phyloP scores from a whole-genome alignment of 345 rosid species.

The Ceriops zippeliana region DNA sequence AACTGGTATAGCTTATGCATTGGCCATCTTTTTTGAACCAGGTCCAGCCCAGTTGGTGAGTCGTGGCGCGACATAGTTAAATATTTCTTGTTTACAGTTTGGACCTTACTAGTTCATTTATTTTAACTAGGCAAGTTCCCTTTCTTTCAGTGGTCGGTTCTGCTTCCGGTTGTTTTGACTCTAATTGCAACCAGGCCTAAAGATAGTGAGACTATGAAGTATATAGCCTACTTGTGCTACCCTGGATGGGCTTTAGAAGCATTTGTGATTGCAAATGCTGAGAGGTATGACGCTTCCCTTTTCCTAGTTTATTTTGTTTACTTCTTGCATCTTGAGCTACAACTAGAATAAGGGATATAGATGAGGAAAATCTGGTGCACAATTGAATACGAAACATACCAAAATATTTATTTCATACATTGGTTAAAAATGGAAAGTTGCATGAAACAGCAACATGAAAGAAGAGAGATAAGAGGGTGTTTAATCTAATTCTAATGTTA shows the following conservation, averaged over 20 bases:
- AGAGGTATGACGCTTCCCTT: conserved; percentile 40
- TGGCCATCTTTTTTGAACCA: conserved; percentile 79
- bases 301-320: background rate
- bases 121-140: conserved; percentile 11
- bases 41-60: conserved; percentile 95
- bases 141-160: conserved; percentile 80
- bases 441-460: too few species aligned
- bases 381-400: background rate
- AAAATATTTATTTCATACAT: too few species aligned
- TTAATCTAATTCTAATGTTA: too few species aligned
- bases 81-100: background rate
- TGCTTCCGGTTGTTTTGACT: conserved; percentile 91
- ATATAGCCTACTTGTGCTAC: conserved; percentile 57
- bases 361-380: background rate
- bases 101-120: background rate
- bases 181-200: conserved; percentile 65
- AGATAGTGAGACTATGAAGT: conserved; percentile 33
- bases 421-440: too few species aligned
- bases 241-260: conserved; percentile 91
- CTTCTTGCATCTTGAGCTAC: too few species aligned
- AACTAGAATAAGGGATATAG: background rate
- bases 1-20: conserved; percentile 79
- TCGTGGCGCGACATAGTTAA: conserved; percentile 1
- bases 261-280: conserved; percentile 74
- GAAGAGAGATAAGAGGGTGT: too few species aligned